phyloP scores from a whole-genome alignment of 2,329 filamentous ascomycete genomes.

The Ascochyta koolunga region DNA sequence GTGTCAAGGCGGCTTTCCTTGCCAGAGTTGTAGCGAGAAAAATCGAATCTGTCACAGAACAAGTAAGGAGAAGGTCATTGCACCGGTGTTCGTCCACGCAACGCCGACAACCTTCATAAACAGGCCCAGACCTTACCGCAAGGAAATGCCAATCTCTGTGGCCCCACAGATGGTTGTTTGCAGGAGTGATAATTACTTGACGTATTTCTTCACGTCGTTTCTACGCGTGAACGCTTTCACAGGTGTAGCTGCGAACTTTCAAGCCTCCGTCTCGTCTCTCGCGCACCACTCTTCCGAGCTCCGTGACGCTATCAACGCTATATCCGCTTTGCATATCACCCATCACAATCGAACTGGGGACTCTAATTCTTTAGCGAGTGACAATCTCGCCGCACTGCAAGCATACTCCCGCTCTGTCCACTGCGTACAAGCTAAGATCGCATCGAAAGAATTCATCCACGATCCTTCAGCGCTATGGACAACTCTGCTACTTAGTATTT shows the following conservation, averaged over 20 bases:
- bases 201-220: slow-evolving; percentile 33
- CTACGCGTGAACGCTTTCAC: slow-evolving; percentile 30
- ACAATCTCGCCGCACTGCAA: slow-evolving; percentile 17
- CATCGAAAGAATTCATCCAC: slow-evolving; percentile 11
- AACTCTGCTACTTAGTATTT: slow-evolving; percentile 33
- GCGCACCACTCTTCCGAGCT: slow-evolving; percentile 21
- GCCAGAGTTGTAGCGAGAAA: slow-evolving; percentile 26
- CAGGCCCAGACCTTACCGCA: neutral
- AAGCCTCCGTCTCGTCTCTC: slow-evolving; percentile 19
- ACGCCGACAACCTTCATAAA: neutral
- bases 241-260: slow-evolving; percentile 8
- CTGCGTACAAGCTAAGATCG: slow-evolving; percentile 20
- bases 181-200: slow-evolving; percentile 13
- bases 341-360: neutral
- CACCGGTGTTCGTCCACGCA: slow-evolving; percentile 25
- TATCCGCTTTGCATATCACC: slow-evolving; percentile 21
- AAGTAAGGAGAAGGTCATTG: slow-evolving; percentile 2
- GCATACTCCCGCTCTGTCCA: slow-evolving; percentile 28
- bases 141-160: neutral
- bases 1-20: slow-evolving; percentile 34
- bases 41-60: slow-evolving; percentile 21
- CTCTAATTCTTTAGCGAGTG: neutral
- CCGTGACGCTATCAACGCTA: slow-evolving; percentile 28
- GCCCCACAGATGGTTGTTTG: neutral
- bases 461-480: slow-evolving; percentile 33